Percentiles rank a stretch among this genome's conserved stretches.
These are phyloP conservation scores for Sclerotinia sclerotiorum DNA, from an alignment of 2,329 filamentous ascomycete species.

Conservation along the genomic window DNA sequence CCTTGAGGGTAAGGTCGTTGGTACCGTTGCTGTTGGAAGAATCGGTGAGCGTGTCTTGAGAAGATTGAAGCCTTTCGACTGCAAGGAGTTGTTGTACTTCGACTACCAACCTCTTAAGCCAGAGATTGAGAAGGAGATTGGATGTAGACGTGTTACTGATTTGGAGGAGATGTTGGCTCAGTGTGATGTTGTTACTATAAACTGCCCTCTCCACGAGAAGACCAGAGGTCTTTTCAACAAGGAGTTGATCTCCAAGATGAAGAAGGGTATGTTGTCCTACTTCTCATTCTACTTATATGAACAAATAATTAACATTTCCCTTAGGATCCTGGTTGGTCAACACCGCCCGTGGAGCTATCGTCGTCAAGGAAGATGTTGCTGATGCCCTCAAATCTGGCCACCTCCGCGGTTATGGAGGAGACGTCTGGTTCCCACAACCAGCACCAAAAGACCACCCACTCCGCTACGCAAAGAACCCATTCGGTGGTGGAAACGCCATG, in stretches of 20 bases:
- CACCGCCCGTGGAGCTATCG: slow-evolving; percentile 97
- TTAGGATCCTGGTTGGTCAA: slow-evolving; percentile 92
- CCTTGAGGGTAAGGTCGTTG: slow-evolving; percentile 94
- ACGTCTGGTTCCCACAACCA: slow-evolving; percentile 92
- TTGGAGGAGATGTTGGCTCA: slow-evolving; percentile 93
- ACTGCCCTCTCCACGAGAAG: slow-evolving; percentile 99
- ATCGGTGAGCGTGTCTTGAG: slow-evolving; percentile 98
- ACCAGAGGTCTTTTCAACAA: slow-evolving; percentile 97
- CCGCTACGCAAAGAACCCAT: slow-evolving; percentile 89
- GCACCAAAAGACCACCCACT: slow-evolving; percentile 91
- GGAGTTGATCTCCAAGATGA: slow-evolving; percentile 98
- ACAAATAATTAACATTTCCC: not conserved
- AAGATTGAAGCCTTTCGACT: slow-evolving; percentile 95
- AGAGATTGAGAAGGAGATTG: slow-evolving; percentile 93
- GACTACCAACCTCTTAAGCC: slow-evolving; percentile 93
- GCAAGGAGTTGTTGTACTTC: slow-evolving; percentile 99
- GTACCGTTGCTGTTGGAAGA: slow-evolving; percentile 94
- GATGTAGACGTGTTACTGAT: slow-evolving; percentile 80
- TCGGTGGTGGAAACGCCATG: slow-evolving; percentile 97
- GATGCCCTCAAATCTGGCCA: slow-evolving; percentile 89
- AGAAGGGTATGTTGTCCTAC: slow-evolving; percentile 86
- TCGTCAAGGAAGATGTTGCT: slow-evolving; percentile 98
- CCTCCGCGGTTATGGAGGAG: slow-evolving; percentile 83
- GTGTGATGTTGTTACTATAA: slow-evolving; percentile 98
- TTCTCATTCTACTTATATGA: slow-evolving; percentile 7